Percentiles rank a stretch among this genome's conserved stretches.
Evolutionary conservation across 257 asterid genomes (phyloP).

Genomic region (Scutellaria minor): DNA sequence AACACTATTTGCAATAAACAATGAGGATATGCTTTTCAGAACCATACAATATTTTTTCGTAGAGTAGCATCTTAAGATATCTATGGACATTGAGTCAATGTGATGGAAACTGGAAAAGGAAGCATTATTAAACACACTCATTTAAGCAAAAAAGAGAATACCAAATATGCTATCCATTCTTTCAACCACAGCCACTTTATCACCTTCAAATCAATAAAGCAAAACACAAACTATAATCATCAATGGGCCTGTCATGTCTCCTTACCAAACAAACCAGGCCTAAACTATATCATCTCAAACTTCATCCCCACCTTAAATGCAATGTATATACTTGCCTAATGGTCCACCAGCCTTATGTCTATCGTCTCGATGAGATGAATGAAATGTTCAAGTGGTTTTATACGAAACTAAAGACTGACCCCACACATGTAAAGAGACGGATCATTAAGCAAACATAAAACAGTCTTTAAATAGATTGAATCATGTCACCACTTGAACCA

Average conservation of each 20-base stretch:
- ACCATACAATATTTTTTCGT: too few relatives aligned
- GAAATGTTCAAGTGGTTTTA: slow-evolving; percentile 24
- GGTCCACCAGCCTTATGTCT: slow-evolving; percentile 22
- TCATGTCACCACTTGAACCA: slow-evolving; percentile 19
- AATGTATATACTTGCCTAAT: slow-evolving; percentile 9
- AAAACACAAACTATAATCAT: slow-evolving; percentile 25
- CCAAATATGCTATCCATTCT: slow-evolving; percentile 28
- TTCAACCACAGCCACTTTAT: slow-evolving; percentile 25
- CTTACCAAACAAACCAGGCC: background rate
- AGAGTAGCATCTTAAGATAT: background rate
- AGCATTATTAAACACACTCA: slow-evolving; percentile 27
- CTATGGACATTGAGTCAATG: slow-evolving; percentile 9
- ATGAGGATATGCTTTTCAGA: background rate
- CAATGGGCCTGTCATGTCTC: slow-evolving; percentile 26
- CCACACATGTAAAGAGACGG: background rate
- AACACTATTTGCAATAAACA: too few relatives aligned
- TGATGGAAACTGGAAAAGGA: background rate
- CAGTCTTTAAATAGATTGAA: background rate
- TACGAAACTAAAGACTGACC: background rate
- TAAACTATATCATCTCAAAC: slow-evolving; percentile 5
- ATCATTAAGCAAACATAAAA: background rate
- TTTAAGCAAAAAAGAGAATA: slow-evolving; percentile 11
- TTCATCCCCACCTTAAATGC: slow-evolving; percentile 7
- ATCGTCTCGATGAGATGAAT: slow-evolving; percentile 22
- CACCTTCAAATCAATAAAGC: slow-evolving; percentile 30